A percentile compares a stretch with the other conserved stretches of the same genome.
Evolutionary conservation across 2,329 filamentous ascomycete species (phyloP).

Genomic region (Penicillium nordicum): DNA sequence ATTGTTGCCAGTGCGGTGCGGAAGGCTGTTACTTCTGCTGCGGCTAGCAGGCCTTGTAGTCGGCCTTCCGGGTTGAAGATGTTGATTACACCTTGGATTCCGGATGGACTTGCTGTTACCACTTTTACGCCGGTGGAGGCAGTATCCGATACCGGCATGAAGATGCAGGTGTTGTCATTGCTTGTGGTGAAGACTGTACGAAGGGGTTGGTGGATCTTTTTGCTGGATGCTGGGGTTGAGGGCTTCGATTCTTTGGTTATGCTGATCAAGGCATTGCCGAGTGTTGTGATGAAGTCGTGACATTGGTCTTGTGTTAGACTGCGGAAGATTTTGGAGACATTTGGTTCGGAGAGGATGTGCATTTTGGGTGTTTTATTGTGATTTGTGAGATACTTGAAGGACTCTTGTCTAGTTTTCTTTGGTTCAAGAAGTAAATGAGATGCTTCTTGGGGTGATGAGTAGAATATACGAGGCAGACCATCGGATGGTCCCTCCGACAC

Average conservation of each 20-base stretch:
- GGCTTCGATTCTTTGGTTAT: constrained; percentile 32
- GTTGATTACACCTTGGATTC: constrained; percentile 65
- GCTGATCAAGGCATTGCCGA: constrained; percentile 34
- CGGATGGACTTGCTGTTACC: constrained; percentile 52
- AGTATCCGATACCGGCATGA: constrained; percentile 69
- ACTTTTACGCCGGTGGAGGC: constrained; percentile 68
- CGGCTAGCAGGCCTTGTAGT: constrained; percentile 67
- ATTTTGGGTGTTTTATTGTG: constrained; percentile 20
- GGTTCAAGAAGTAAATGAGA: background rate
- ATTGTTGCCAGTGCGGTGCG: constrained; percentile 71
- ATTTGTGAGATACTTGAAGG: background rate
- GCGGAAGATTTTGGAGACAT: constrained; percentile 34
- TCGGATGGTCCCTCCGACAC: constrained; percentile 7
- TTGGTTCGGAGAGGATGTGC: constrained; percentile 35
- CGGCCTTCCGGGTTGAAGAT: constrained; percentile 62
- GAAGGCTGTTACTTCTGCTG: constrained; percentile 73
- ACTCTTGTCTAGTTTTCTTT: background rate
- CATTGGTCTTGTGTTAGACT: constrained; percentile 32
- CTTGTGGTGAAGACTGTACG: constrained; percentile 42
- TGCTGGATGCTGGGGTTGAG: constrained; percentile 21
- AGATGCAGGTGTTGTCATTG: constrained; percentile 57
- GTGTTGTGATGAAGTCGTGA: constrained; percentile 33
- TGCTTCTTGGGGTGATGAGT: background rate
- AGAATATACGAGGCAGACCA: background rate
- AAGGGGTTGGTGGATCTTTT: constrained; percentile 44